Conservation (phyloP, 1,139 yeast species). For the Magnusiomyces suaveolens region DNA sequence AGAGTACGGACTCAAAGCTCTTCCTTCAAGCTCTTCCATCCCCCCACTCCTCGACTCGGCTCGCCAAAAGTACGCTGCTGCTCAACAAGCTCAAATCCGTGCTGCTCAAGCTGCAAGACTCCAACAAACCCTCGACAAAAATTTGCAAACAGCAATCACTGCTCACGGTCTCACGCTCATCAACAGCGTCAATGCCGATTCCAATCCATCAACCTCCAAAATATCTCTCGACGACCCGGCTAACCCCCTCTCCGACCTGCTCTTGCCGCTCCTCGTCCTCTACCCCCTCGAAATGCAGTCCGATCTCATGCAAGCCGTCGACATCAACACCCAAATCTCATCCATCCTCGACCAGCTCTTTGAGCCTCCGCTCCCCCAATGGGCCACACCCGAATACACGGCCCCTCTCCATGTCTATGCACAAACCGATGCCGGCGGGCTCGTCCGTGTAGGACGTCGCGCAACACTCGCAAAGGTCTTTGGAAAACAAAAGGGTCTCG, state of each 20-base stretch:
- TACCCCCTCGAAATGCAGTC: slow-evolving; percentile 83
- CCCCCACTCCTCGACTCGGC: slow-evolving; percentile 24
- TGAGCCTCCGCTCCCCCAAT: slow-evolving; percentile 47
- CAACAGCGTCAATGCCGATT: slow-evolving; percentile 15
- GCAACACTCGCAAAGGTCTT: slow-evolving; percentile 56
- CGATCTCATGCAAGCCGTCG: slow-evolving; percentile 63
- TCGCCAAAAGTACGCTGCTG: slow-evolving; percentile 29
- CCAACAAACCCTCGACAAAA: too few species aligned
- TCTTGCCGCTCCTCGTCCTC: slow-evolving; percentile 68
- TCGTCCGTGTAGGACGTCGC: slow-evolving; percentile 77
- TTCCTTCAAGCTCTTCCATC: slow-evolving; percentile 49
- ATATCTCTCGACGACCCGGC: slow-evolving; percentile 57
- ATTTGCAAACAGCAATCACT: slow-evolving; percentile 34
- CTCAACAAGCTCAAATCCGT: slow-evolving; percentile 22
- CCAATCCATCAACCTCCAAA: too few species aligned
- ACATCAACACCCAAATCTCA: slow-evolving; percentile 48
- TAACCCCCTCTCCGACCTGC: slow-evolving; percentile 69
- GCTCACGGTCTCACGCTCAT: slow-evolving; percentile 21
- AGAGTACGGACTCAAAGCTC: slow-evolving; percentile 53
- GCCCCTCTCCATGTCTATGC: slow-evolving; percentile 62
- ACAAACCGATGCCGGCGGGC: slow-evolving; percentile 78
- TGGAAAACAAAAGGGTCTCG: slow-evolving; percentile 47
- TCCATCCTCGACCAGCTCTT: slow-evolving; percentile 36
- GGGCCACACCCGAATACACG: not conserved
- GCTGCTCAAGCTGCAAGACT: too few species aligned